Percentiles rank a stretch among this genome's conserved stretches.
These are phyloP conservation scores for Musa troglodytarum DNA, from an alignment of 176 grass and related monocot species.

Conservation along the genomic window DNA sequence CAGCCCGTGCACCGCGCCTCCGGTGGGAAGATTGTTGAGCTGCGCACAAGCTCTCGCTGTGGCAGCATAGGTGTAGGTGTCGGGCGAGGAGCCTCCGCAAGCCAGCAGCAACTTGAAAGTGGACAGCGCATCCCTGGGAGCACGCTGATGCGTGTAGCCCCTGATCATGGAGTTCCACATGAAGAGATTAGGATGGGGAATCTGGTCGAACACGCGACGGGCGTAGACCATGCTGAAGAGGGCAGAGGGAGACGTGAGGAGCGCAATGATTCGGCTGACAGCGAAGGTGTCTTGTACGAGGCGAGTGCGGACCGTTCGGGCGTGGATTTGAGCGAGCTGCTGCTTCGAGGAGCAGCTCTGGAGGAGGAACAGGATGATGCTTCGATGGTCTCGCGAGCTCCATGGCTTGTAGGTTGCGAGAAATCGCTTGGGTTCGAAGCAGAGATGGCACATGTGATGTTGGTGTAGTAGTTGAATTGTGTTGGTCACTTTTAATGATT, in stretches of 20 bases:
- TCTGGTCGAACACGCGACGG: constrained; percentile 50
- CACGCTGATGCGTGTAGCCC: constrained; percentile 35
- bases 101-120: constrained; percentile 47
- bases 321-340: constrained; percentile 54
- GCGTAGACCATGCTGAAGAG: constrained; percentile 31
- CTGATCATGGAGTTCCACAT: constrained; percentile 75
- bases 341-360: constrained; percentile 32
- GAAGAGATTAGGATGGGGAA: constrained; percentile 33
- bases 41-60: constrained; percentile 35
- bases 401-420: constrained; percentile 21
- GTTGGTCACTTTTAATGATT: too few species aligned
- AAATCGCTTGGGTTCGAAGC: constrained; percentile 46
- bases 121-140: constrained; percentile 36
- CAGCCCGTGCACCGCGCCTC: constrained; percentile 37
- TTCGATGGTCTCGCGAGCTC: constrained; percentile 11
- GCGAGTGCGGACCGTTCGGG: constrained; percentile 39
- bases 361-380: constrained; percentile 35
- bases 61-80: constrained; percentile 52
- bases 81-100: constrained; percentile 20
- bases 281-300: constrained; percentile 33
- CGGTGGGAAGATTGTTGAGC: constrained; percentile 1
- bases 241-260: constrained; percentile 26
- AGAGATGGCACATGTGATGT: constrained; percentile 52
- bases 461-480: too few species aligned
- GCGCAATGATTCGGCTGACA: constrained; percentile 39